Evolutionary conservation across 1,139 yeast genomes (phyloP).

Genomic region (Casaregolazyma suthepensis): DNA sequence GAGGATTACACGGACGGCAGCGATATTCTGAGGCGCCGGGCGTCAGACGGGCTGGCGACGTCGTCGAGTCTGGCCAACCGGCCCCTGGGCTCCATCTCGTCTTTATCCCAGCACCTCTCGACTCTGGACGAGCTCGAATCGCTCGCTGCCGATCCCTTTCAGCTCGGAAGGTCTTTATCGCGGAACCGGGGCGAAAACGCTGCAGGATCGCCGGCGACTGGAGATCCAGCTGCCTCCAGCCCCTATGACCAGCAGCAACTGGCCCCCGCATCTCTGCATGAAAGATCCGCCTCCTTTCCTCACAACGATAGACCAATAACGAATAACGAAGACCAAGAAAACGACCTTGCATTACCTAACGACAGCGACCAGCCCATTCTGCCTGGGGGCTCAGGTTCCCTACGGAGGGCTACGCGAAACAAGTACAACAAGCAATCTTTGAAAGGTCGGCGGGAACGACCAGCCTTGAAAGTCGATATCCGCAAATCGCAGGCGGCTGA

Average conservation of each 20-base stretch:
- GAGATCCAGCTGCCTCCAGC: background rate
- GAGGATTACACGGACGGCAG: slow-evolving; percentile 37
- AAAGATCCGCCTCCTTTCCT: background rate
- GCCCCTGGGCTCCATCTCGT: slow-evolving; percentile 25
- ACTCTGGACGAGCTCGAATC: slow-evolving; percentile 31
- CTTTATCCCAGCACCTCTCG: slow-evolving; percentile 26
- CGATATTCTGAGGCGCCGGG: slow-evolving; percentile 29
- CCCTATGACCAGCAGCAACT: background rate
- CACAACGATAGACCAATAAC: slow-evolving; percentile 4
- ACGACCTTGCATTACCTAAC: slow-evolving; percentile 18
- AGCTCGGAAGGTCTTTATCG: slow-evolving; percentile 27
- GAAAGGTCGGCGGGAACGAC: slow-evolving; percentile 10
- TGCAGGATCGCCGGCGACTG: background rate
- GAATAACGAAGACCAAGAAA: slow-evolving; percentile 9
- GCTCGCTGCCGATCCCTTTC: slow-evolving; percentile 31
- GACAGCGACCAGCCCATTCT: slow-evolving; percentile 28
- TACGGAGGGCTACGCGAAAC: slow-evolving; percentile 27
- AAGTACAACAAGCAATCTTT: slow-evolving; percentile 21
- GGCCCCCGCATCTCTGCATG: slow-evolving; percentile 4
- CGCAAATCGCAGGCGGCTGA: background rate
- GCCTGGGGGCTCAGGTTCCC: slow-evolving; percentile 25
- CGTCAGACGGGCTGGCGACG: slow-evolving; percentile 14
- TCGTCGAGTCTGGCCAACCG: slow-evolving; percentile 1
- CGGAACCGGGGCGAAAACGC: slow-evolving; percentile 5
- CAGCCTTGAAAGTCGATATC: slow-evolving; percentile 4